Evolutionary conservation across 192 early-diverging fungal genomes (phyloP).

Genomic region (Coemansia sp.): DNA sequence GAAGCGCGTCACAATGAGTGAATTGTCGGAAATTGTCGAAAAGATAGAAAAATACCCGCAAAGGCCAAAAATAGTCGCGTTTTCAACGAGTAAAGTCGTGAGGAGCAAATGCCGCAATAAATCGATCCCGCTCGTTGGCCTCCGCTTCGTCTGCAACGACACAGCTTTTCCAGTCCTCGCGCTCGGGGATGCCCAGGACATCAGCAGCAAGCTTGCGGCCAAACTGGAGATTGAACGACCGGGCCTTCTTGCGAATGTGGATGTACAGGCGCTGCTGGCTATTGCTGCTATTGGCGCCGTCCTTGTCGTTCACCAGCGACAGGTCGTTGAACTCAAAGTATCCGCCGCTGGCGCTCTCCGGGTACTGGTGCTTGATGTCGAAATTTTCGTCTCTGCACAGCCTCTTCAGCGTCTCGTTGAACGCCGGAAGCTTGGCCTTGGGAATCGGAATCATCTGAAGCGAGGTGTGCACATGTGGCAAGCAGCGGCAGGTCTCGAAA

Average conservation of each 20-base stretch:
- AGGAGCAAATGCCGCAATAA: slow-evolving; percentile 42
- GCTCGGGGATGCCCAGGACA: slow-evolving; percentile 62
- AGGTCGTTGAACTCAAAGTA: slow-evolving; percentile 42
- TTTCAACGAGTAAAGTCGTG: slow-evolving; percentile 44
- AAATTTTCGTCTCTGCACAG: slow-evolving; percentile 27
- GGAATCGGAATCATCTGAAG: slow-evolving; percentile 43
- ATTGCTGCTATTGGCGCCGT: neutral
- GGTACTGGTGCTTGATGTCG: slow-evolving; percentile 16
- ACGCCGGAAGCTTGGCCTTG: slow-evolving; percentile 16
- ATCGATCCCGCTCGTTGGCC: slow-evolving; percentile 39
- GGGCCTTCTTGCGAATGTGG: slow-evolving; percentile 25
- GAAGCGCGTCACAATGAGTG: neutral
- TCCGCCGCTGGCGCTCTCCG: slow-evolving; percentile 19
- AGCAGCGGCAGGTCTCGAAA: slow-evolving; percentile 69
- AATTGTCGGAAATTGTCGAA: neutral
- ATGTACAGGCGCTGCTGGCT: slow-evolving; percentile 18
- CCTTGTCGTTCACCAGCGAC: neutral
- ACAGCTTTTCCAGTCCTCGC: slow-evolving; percentile 81
- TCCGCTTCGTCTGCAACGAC: slow-evolving; percentile 65
- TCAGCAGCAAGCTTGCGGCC: slow-evolving; percentile 69
- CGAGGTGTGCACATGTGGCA: slow-evolving; percentile 39
- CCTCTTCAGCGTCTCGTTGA: slow-evolving; percentile 17
- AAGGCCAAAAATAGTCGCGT: neutral
- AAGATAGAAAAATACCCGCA: neutral
- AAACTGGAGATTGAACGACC: slow-evolving; percentile 72